Evolutionary conservation across 2,329 filamentous ascomycete species (phyloP).

Genomic region (Emydomyces testavorans): DNA sequence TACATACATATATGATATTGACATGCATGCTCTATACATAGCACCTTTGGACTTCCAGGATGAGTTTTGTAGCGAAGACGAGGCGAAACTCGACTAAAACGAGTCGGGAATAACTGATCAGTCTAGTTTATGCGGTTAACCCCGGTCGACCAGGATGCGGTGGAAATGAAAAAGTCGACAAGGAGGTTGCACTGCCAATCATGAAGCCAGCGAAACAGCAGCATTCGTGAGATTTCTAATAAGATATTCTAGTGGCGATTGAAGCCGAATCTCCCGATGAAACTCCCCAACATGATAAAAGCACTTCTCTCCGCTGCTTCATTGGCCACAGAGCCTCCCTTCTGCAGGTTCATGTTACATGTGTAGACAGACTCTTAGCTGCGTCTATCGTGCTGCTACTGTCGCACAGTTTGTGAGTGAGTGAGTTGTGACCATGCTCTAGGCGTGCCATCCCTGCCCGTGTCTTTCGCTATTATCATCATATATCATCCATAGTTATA

Average conservation of each 20-base stretch:
- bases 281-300: not conserved
- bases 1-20: no score
- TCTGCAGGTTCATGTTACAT: not conserved
- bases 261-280: no score
- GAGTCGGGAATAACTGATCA: not conserved
- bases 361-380: not conserved
- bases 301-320: not conserved
- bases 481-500: not conserved
- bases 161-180: no score
- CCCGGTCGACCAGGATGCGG: not conserved
- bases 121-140: constrained; percentile 2
- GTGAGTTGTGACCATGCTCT: not conserved
- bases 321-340: no score
- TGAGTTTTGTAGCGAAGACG: not conserved
- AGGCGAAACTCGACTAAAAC: not conserved
- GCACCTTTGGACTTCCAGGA: no score
- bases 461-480: not conserved
- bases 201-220: not conserved
- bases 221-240: not conserved
- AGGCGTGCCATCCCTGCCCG: not conserved
- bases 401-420: not conserved
- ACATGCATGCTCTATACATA: no score
- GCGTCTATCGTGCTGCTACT: not conserved
- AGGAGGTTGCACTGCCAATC: no score
- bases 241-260: no score